phyloP scores from a whole-genome alignment of 495 filamentous ascomycete species.

The Podospora comata region DNA sequence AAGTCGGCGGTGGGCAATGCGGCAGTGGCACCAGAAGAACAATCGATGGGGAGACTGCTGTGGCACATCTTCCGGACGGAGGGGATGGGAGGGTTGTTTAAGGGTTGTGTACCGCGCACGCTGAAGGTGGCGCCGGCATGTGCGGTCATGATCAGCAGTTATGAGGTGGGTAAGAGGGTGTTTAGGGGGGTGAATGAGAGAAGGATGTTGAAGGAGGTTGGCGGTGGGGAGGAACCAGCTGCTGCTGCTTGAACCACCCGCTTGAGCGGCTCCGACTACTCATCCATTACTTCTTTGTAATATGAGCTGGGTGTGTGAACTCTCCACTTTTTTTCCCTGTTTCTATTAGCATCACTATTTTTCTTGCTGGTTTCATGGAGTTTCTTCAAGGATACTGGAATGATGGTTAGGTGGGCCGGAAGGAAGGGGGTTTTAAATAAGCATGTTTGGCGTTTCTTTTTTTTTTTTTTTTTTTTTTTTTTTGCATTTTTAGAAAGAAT shows the following conservation, averaged over 20 bases:
- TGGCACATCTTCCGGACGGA: constrained; percentile 85
- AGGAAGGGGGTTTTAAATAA: neutral
- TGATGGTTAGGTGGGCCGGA: neutral
- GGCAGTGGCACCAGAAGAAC: constrained; percentile 61
- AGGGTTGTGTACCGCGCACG: constrained; percentile 84
- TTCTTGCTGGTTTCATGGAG: neutral
- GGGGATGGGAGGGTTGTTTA: constrained; percentile 77
- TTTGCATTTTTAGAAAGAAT: no score
- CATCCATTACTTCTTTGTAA: no score
- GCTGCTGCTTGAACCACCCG: neutral
- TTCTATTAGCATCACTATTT: neutral
- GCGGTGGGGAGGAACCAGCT: neutral
- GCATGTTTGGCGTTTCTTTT: neutral
- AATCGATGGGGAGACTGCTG: constrained; percentile 71
- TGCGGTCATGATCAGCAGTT: constrained; percentile 99
- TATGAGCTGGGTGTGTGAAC: no score
- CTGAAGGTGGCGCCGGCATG: constrained; percentile 94
- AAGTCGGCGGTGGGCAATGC: constrained; percentile 22
- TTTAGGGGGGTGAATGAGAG: constrained; percentile 73
- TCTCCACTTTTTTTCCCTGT: neutral
- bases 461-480: neutral
- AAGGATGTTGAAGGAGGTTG: constrained; percentile 7
- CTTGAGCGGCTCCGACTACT: no score
- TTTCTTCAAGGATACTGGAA: neutral
- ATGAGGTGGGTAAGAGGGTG: constrained; percentile 91